These are phyloP conservation scores for Pyricularia grisea DNA, from an alignment of 2,329 filamentous ascomycete genomes.

Conservation along the genomic window DNA sequence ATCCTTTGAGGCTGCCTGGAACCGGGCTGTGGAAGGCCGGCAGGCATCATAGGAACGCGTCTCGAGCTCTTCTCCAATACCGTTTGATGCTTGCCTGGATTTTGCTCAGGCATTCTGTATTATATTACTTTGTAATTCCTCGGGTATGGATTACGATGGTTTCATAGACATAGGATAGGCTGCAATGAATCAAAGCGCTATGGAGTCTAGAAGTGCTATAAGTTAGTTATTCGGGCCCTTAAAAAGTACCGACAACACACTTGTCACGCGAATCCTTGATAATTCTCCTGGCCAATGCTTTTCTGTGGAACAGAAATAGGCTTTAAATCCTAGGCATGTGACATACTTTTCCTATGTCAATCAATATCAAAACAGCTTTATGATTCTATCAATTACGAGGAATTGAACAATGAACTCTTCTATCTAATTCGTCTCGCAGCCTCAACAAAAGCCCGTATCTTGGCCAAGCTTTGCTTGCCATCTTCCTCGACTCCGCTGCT, in stretches of 20 bases:
- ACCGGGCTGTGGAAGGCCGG: background rate
- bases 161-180: background rate
- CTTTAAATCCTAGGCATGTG: too few relatives aligned
- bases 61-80: background rate
- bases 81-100: background rate
- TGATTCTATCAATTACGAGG: background rate
- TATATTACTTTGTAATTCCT: background rate
- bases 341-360: too few relatives aligned
- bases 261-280: too few relatives aligned
- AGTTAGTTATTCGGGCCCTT: background rate
- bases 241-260: too few relatives aligned
- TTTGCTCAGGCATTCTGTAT: background rate
- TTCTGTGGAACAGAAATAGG: too few relatives aligned
- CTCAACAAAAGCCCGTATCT: constrained; percentile 72
- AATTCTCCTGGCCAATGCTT: too few relatives aligned
- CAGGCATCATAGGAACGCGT: background rate
- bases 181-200: background rate
- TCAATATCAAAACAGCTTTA: background rate
- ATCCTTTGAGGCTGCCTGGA: constrained; percentile 2
- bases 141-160: background rate
- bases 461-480: constrained; percentile 70
- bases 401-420: background rate
- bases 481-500: constrained; percentile 87
- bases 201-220: background rate
- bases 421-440: constrained; percentile 55